Evolutionary conservation across 805 yeast genomes (phyloP), one percentile per base, ranked within the genome.

Genomic region (Tanozyma kutaoensis): DNA sequence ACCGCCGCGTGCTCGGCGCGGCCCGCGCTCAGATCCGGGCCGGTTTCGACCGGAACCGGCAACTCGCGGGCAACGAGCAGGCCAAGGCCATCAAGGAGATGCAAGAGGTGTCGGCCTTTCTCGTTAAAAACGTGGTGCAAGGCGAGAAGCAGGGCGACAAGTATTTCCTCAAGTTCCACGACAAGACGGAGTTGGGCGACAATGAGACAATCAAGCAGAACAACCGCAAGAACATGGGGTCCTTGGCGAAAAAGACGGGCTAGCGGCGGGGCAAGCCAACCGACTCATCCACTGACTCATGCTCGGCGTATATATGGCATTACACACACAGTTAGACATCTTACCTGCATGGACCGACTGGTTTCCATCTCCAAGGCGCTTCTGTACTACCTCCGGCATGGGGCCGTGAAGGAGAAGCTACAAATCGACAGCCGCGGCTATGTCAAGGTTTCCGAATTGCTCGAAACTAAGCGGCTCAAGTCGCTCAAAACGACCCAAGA

Each of bases 181-280:
- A 69, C 26, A 71, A 77, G 25, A 80, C 93, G 0, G 97, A 88
- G 51, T 58, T 88, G 28, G 97, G 96, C 12, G 95, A 85, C 45
- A 88, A 88, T 48, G 93, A 85, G 20, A 64, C 72, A 24, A 66
- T 81, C 38, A 79, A 76, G 47, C 66, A 57, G 35, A 53, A 61
- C 23, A 62, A 58, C 32, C 46, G 45, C 31, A 52, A 57, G 6
- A 38, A 55, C 20, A 48, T 69, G 48, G 64, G 67, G 14, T 55
- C 66, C 15, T 56, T 62, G 41, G 65, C 71, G 15, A n/a, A n/a
- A n/a, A n/a, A n/a, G n/a, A n/a, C n/a, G n/a, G n/a, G n/a, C n/a
- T n/a, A n/a, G n/a, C n/a, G n/a, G n/a, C n/a, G n/a, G n/a, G n/a
- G n/a, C n/a, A n/a, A n/a, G n/a, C n/a, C n/a, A n/a, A n/a, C n/a